Base-by-base conservation (phyloP, 306 rosid genomes). In the Carpinus viminea region DNA sequence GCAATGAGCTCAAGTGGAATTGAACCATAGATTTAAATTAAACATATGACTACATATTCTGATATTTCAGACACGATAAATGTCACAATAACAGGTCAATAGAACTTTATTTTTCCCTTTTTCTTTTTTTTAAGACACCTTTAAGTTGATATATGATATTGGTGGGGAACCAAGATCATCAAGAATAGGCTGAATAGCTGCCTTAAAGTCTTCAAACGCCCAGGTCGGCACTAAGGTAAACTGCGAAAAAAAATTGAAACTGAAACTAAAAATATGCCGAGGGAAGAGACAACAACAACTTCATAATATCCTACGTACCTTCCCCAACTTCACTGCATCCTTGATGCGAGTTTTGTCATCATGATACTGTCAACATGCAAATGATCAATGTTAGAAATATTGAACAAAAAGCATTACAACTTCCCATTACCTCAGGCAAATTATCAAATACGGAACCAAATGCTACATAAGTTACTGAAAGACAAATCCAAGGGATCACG, bases 281-380 rank as follows among this genome's bases (percentile, higher is more conserved):
- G 16, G 75, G 34, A 78, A 64, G 82, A 70, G 56, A 62, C 59
- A 69, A 76, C 68, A 54, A 79, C 16, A 36, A 65, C 45, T 50
- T 48, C 31, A 45, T 26, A 20, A 74, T 65, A 74, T 51, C 89
- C 76, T 74, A 96, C n/a, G n/a, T n/a, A n/a, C 99, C 99, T 91
- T 91, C 80, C 90, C 91, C 59, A 83, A 81, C 89, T 95, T 93
- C 74, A 91, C 45, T 61, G 66, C 85, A 79, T 96, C 99, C 87
- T 93, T 96, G 66, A 96, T 50, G 52, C 84, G 86, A n/a, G 88
- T 69, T 85, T 91, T 96, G 75, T 93, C 98, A 73, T 90, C 98
- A 82, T 88, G 91, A 85, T 89, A 96, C 99, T 96, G 93, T 80
- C 74, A 79, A 77, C 36, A 43, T 31, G 46, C 34, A 76, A 75